These are phyloP conservation scores for Phytopythium ostracodes DNA, from an alignment of 352 stramenopile species.

Conservation along the genomic window DNA sequence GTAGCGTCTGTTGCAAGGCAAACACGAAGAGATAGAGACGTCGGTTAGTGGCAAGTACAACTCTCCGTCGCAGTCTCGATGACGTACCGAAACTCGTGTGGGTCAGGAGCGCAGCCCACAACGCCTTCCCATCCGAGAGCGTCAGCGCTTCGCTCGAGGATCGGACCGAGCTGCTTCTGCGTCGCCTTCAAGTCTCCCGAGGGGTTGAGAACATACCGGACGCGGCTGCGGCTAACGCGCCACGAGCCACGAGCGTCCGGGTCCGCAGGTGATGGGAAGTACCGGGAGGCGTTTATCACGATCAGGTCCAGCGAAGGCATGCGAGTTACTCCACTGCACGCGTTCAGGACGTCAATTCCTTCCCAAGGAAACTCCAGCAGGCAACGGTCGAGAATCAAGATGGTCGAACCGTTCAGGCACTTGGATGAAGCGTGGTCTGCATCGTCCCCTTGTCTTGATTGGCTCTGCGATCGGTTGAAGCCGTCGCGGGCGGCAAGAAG, in stretches of 20 bases:
- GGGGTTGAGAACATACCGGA: constrained; percentile 73
- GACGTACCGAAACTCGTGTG: constrained; percentile 46
- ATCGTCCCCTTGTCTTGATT: not conserved
- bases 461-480: constrained; percentile 6
- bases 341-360: constrained; percentile 51
- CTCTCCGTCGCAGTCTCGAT: not conserved
- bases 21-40: constrained; percentile 3
- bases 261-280: not conserved
- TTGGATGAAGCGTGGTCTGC: not conserved
- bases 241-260: not conserved
- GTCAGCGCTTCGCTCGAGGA: constrained; percentile 30
- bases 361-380: constrained; percentile 83
- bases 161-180: constrained; percentile 47
- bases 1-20: constrained; percentile 24
- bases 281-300: constrained; percentile 25
- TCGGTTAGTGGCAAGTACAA: constrained; percentile 6
- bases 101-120: constrained; percentile 40
- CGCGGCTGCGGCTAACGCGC: constrained; percentile 21
- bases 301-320: constrained; percentile 75
- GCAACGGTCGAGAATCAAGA: constrained; percentile 60
- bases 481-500: constrained; percentile 28
- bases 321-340: constrained; percentile 42
- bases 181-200: constrained; percentile 67
- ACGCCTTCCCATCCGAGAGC: constrained; percentile 51
- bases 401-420: constrained; percentile 22